Percentiles rank a stretch among this genome's conserved stretches.
phyloP scores from a whole-genome alignment of 2,329 filamentous ascomycete genomes.

The Cytospora leucostoma region DNA sequence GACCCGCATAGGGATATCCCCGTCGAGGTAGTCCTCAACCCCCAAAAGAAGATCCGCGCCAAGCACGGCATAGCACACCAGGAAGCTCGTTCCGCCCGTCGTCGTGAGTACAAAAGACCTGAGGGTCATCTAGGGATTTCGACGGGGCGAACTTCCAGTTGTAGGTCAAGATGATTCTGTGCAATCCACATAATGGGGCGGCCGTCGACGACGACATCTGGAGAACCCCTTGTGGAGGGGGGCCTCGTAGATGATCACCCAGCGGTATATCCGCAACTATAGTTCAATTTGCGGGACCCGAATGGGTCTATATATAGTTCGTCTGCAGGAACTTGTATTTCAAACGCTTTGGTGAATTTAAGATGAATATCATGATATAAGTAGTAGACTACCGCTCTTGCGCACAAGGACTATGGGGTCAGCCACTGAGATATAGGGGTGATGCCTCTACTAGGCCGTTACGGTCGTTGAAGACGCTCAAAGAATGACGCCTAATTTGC shows the following conservation, averaged over 20 bases:
- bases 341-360: background rate
- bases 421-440: background rate
- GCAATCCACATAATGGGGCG: background rate
- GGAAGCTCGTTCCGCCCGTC: background rate
- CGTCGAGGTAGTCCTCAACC: background rate
- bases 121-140: background rate
- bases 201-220: background rate
- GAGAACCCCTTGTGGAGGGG: background rate
- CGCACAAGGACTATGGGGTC: background rate
- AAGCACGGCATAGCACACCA: background rate
- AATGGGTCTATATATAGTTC: background rate
- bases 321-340: background rate
- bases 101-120: background rate
- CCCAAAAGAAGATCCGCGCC: background rate
- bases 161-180: background rate
- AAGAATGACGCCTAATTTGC: background rate
- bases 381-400: background rate
- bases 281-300: background rate
- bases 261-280: background rate
- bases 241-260: background rate
- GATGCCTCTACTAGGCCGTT: background rate
- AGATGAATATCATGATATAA: background rate
- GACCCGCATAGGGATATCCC: background rate
- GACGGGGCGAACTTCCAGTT: background rate
- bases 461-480: background rate